Evolutionary conservation across 805 yeast genomes (phyloP).

Genomic region (Pichia deserticola): DNA sequence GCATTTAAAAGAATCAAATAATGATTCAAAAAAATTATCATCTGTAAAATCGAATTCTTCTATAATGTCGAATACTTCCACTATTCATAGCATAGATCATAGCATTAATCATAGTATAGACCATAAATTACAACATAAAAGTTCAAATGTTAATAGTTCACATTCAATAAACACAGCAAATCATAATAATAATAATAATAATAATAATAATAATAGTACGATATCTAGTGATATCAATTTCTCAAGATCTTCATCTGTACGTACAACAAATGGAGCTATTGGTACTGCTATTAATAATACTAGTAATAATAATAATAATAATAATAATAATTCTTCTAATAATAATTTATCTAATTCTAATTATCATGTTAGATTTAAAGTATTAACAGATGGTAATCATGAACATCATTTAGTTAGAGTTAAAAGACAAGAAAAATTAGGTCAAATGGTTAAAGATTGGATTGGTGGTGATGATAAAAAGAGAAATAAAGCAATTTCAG

Average conservation of each 20-base stretch:
- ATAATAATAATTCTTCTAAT: too few relatives aligned
- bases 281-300: not conserved
- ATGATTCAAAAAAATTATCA: not conserved
- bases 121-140: too few relatives aligned
- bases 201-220: too few relatives aligned
- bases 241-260: slow-evolving; percentile 5
- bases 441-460: slow-evolving; percentile 67
- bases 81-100: not conserved
- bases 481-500: slow-evolving; percentile 64
- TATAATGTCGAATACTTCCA: not conserved
- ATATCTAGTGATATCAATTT: not conserved
- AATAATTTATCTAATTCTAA: not conserved
- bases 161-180: not conserved
- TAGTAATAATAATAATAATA: too few relatives aligned
- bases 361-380: slow-evolving; percentile 3
- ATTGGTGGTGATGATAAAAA: slow-evolving; percentile 61
- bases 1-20: not conserved
- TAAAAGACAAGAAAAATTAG: slow-evolving; percentile 68
- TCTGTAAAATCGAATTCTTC: not conserved
- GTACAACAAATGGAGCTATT: not conserved
- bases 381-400: slow-evolving; percentile 53
- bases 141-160: too few relatives aligned
- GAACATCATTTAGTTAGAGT: slow-evolving; percentile 73
- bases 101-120: too few relatives aligned
- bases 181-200: too few relatives aligned